Conservation (phyloP, 495 filamentous ascomycete species). For the Neurospora sp. region DNA sequence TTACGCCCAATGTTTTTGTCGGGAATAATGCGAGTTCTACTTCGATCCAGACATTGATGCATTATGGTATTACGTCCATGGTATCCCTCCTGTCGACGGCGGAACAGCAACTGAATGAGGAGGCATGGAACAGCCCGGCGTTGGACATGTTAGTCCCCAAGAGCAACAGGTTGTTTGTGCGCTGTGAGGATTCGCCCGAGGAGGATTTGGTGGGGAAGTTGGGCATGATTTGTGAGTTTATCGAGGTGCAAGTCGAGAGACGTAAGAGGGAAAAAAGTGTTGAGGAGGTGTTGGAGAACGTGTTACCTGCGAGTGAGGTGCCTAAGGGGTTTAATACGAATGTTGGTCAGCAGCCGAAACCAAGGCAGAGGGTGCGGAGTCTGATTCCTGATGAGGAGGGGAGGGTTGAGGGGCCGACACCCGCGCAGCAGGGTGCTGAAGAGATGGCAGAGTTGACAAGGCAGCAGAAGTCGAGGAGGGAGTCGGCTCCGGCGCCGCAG, state of each 20-base stretch:
- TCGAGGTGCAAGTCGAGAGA: neutral
- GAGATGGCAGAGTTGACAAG: neutral
- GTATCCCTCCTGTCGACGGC: neutral
- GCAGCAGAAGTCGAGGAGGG: neutral
- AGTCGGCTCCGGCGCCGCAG: neutral
- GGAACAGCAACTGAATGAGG: neutral
- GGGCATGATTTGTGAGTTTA: neutral
- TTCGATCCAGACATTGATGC: neutral
- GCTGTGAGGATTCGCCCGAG: neutral
- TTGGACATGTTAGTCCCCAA: neutral
- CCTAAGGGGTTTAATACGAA: neutral
- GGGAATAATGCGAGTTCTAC: neutral
- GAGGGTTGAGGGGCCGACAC: neutral
- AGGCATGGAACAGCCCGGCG: neutral
- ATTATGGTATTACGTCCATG: neutral
- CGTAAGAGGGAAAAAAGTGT: neutral
- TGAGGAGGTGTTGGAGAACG: neutral
- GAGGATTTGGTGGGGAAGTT: neutral
- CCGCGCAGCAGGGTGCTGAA: neutral
- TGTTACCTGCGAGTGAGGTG: neutral
- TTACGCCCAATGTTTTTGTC: neutral
- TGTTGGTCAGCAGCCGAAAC: neutral
- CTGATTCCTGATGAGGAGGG: neutral
- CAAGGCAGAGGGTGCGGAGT: neutral
- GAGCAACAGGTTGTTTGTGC: neutral